Evolutionary conservation across 768 basidiomycete genomes (phyloP).

Genomic region (Lactarius tabidus): DNA sequence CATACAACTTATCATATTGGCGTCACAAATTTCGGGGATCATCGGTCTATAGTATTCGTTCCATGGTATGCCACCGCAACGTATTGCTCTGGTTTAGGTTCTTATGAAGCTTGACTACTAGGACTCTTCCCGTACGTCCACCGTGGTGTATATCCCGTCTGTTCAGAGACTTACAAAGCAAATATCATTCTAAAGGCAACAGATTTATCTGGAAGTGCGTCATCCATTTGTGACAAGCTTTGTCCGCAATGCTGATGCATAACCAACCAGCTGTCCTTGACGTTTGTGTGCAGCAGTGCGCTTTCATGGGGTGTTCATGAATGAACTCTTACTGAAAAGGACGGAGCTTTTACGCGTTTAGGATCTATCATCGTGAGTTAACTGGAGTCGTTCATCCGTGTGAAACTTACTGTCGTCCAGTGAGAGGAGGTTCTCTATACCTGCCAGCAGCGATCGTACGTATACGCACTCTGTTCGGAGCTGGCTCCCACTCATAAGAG

Average conservation of each 20-base stretch:
- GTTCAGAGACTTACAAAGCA: background rate
- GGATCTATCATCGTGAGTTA: background rate
- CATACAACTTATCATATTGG: background rate
- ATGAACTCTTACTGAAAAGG: background rate
- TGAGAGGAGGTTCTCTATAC: background rate
- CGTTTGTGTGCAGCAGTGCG: background rate
- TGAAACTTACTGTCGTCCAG: background rate
- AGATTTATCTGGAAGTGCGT: background rate
- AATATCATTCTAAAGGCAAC: background rate
- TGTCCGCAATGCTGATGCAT: background rate
- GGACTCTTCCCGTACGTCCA: background rate
- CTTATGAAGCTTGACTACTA: background rate
- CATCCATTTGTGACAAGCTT: background rate
- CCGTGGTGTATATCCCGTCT: background rate
- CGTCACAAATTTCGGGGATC: background rate
- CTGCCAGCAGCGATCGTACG: background rate
- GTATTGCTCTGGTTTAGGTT: background rate
- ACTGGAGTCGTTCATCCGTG: background rate
- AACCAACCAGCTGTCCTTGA: background rate
- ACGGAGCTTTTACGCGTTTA: background rate
- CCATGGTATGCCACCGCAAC: background rate
- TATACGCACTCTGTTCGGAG: background rate
- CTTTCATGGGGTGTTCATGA: background rate
- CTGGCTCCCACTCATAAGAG: background rate
- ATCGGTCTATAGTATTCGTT: background rate